A percentile compares a stretch with the other conserved stretches of the same genome.
Evolutionary conservation across 306 rosid species (phyloP).

Genomic region (Vicia villosa): DNA sequence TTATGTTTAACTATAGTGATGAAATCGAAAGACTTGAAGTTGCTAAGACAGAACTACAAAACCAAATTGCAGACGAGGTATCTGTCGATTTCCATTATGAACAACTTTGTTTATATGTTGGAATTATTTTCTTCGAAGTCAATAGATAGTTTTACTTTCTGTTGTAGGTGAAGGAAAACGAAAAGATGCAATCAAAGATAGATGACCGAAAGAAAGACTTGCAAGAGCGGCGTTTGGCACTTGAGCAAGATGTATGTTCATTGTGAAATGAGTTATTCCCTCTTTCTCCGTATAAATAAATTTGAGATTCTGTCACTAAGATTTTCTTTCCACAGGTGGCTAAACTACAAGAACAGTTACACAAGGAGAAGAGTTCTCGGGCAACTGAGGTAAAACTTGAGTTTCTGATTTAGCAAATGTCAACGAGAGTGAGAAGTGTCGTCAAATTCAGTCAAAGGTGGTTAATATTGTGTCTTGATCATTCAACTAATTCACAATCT

Average conservation of each 20-base stretch:
- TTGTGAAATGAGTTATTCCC: conserved; percentile 19
- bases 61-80: conserved; percentile 65
- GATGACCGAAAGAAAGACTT: conserved; percentile 59
- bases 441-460: conserved; percentile 33
- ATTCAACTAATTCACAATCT: conserved; percentile 34
- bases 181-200: conserved; percentile 51
- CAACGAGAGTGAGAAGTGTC: conserved; percentile 49
- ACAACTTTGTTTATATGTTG: conserved; percentile 16
- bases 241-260: conserved; percentile 77
- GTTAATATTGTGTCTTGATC: conserved; percentile 28
- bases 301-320: conserved; percentile 28
- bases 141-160: conserved; percentile 24
- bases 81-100: conserved; percentile 33
- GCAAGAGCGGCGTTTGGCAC: conserved; percentile 72
- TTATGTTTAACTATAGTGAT: conserved; percentile 51
- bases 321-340: conserved; percentile 56
- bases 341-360: conserved; percentile 68
- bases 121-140: conserved; percentile 35
- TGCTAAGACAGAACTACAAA: conserved; percentile 62
- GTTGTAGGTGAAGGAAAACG: conserved; percentile 66
- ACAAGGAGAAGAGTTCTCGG: conserved; percentile 64
- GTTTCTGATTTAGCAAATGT: conserved; percentile 41
- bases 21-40: conserved; percentile 71
- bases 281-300: conserved; percentile 25
- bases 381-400: conserved; percentile 62